Conservation (phyloP, 768 basidiomycete genomes). For the Hortiboletus campestris region DNA sequence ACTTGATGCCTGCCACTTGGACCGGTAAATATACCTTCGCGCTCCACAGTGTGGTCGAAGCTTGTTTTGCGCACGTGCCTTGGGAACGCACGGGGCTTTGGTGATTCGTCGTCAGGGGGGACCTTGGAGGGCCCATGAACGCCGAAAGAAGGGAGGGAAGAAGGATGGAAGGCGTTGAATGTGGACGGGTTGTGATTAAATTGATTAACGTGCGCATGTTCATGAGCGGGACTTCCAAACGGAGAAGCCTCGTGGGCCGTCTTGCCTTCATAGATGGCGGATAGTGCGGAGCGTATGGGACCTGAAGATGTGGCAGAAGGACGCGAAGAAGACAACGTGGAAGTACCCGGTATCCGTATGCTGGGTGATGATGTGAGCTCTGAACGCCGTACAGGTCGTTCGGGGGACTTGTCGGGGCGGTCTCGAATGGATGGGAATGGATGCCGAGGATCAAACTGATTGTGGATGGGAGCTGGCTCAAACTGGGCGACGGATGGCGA, state of each 20-base stretch:
- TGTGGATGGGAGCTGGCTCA: constrained; percentile 41
- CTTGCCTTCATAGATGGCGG: constrained; percentile 47
- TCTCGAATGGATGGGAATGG: constrained; percentile 40
- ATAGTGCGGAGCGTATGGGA: constrained; percentile 42
- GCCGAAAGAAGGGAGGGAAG: constrained; percentile 73
- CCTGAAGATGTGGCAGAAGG: constrained; percentile 44
- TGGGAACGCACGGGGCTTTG: constrained; percentile 61
- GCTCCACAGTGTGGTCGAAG: constrained; percentile 88
- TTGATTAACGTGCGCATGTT: constrained; percentile 30
- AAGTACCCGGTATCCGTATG: constrained; percentile 41
- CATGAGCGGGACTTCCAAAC: constrained; percentile 37
- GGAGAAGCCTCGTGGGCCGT: constrained; percentile 34
- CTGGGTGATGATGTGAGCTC: constrained; percentile 27
- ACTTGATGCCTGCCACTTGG: constrained; percentile 75
- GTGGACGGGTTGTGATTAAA: constrained; percentile 40
- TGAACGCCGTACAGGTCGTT: constrained; percentile 23
- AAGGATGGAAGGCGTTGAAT: constrained; percentile 54
- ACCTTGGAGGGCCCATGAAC: constrained; percentile 53
- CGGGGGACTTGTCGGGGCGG: constrained; percentile 28
- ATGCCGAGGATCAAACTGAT: constrained; percentile 42
- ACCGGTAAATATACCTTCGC: constrained; percentile 57
- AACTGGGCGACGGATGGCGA: constrained; percentile 51
- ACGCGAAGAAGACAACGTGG: constrained; percentile 45
- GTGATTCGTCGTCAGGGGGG: constrained; percentile 31
- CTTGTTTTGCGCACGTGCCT: constrained; percentile 90